These are phyloP conservation scores for Chamaecrista fasciculata DNA, from an alignment of 306 rosid genomes.

Conservation along the genomic window DNA sequence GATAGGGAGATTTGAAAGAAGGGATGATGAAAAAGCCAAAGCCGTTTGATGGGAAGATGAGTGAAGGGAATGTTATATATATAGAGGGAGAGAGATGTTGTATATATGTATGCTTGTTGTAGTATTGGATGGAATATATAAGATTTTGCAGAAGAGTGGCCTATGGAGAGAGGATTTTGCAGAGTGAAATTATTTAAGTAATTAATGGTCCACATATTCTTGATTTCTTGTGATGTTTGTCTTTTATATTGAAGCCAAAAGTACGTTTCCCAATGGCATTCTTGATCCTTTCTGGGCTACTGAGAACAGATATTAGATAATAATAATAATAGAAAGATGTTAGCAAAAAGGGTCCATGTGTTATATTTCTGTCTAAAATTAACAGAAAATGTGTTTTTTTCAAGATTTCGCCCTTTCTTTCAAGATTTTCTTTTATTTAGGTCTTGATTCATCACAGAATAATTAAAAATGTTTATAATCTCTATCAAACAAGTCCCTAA, in stretches of 20 bases:
- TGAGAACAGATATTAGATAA: no score
- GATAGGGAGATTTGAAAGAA: conserved; percentile 40
- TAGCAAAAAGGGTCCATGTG: no score
- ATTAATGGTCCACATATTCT: conserved; percentile 10
- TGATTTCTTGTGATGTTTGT: conserved; percentile 10
- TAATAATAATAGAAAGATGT: no score
- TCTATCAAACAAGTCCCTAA: no score
- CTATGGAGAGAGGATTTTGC: neutral
- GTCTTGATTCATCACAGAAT: no score
- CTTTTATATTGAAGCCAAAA: conserved; percentile 2
- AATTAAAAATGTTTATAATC: no score
- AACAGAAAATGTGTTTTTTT: no score
- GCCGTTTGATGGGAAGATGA: conserved; percentile 60
- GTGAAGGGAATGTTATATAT: conserved; percentile 74
- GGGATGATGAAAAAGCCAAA: conserved; percentile 81
- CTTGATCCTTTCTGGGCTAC: conserved; percentile 22
- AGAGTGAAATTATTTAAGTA: neutral
- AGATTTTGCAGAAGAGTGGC: conserved; percentile 31
- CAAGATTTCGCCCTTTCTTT: no score
- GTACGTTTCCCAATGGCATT: conserved; percentile 9
- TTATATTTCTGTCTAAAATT: no score
- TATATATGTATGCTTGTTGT: neutral
- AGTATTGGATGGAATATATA: neutral
- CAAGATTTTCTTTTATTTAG: no score
- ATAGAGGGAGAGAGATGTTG: neutral